phyloP scores from a whole-genome alignment of 2,329 filamentous ascomycete species.

The Parafenestella ontariensis region DNA sequence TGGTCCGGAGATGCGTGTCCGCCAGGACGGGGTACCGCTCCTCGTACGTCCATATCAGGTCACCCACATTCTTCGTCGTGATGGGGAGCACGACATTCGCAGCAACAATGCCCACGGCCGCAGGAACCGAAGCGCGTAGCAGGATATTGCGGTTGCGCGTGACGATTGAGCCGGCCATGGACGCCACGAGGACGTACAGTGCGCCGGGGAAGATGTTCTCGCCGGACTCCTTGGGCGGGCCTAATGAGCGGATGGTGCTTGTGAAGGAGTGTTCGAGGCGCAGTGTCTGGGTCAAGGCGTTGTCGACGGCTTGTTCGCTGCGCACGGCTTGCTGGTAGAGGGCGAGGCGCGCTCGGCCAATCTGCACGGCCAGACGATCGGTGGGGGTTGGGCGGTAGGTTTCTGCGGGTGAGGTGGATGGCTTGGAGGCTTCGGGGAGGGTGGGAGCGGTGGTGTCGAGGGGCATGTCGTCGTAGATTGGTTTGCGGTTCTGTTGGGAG shows the following conservation, averaged over 20 bases:
- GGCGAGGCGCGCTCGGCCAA: slow-evolving; percentile 80
- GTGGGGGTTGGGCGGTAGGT: slow-evolving; percentile 74
- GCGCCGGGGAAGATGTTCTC: slow-evolving; percentile 89
- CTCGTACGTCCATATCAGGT: slow-evolving; percentile 92
- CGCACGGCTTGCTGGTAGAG: slow-evolving; percentile 76
- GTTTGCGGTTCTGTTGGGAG: slow-evolving; percentile 53
- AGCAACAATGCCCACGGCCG: slow-evolving; percentile 80
- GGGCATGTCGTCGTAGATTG: slow-evolving; percentile 77
- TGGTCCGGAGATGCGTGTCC: slow-evolving; percentile 77
- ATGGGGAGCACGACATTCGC: slow-evolving; percentile 86
- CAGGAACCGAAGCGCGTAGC: slow-evolving; percentile 76
- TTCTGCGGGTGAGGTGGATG: slow-evolving; percentile 25
- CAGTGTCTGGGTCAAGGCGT: slow-evolving; percentile 79
- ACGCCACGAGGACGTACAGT: slow-evolving; percentile 90
- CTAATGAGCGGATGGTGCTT: slow-evolving; percentile 84
- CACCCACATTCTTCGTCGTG: slow-evolving; percentile 87
- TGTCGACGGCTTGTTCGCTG: slow-evolving; percentile 84
- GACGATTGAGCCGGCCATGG: slow-evolving; percentile 94
- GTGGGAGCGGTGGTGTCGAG: slow-evolving; percentile 49
- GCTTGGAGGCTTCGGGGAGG: slow-evolving; percentile 29
- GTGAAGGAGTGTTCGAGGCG: slow-evolving; percentile 89
- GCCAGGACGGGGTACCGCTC: slow-evolving; percentile 83
- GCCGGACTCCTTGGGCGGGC: slow-evolving; percentile 81
- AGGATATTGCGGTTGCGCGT: slow-evolving; percentile 86
- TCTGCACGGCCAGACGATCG: slow-evolving; percentile 83